Percentiles rank a stretch among this genome's conserved stretches.
Evolutionary conservation across 2,329 filamentous ascomycete species (phyloP).

Genomic region (Verticillium albo-atrum): DNA sequence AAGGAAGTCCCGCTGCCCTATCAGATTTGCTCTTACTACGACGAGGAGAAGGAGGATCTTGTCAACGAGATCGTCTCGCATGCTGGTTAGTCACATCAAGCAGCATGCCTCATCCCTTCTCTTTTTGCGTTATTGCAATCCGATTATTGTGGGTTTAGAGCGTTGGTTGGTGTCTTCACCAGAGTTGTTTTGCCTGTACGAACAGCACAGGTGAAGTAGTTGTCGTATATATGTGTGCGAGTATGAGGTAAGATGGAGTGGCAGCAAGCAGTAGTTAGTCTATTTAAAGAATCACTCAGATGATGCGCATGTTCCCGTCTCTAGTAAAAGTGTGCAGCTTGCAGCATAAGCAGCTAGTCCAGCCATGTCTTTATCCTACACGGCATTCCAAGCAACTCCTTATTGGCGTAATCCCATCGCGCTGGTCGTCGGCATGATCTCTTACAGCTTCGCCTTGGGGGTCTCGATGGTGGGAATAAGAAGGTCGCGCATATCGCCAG

Average conservation of each 20-base stretch:
- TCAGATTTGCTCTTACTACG: conserved; percentile 77
- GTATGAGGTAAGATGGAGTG: not conserved
- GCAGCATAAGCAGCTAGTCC: not conserved
- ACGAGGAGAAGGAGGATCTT: conserved; percentile 66
- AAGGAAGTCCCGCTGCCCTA: conserved; percentile 83
- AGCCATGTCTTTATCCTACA: not conserved
- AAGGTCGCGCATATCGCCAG: conserved; percentile 81
- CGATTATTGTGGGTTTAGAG: not conserved
- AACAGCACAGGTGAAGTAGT: not conserved
- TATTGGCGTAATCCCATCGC: not conserved
- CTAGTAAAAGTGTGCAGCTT: not conserved
- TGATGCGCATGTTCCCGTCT: not conserved
- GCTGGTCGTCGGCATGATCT: not conserved
- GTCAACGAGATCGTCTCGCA: conserved; percentile 96
- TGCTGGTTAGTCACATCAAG: conserved; percentile 59
- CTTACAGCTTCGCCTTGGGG: conserved; percentile 83
- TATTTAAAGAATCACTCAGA: not conserved
- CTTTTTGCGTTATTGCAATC: not conserved
- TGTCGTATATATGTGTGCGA: no score
- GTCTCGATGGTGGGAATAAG: conserved; percentile 74
- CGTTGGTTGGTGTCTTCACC: not conserved
- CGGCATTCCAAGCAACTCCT: not conserved
- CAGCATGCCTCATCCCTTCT: no score
- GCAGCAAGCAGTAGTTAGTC: not conserved
- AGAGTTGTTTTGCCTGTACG: not conserved